Evolutionary conservation across 306 rosid genomes (phyloP), one percentile per base, ranked within the genome.

Genomic region (Abrus precatorius): DNA sequence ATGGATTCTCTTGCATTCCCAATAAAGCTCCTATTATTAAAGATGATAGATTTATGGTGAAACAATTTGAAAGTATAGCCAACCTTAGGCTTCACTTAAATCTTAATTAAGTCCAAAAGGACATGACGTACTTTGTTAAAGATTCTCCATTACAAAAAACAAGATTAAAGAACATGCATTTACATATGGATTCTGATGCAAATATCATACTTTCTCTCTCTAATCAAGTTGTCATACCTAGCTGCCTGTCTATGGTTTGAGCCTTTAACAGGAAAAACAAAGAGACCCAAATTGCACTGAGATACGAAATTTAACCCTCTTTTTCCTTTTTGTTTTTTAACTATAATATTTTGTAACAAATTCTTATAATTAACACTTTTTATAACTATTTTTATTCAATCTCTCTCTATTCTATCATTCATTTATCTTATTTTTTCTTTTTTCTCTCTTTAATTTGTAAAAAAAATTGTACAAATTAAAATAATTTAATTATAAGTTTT

Each of bases 151-250:
- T 82, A 75, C 44, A 9, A 28, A 28, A 67, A 80, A 83, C 45
- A 74, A 49, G 82, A 40, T 60, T 80, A 84, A 84, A 70, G 61
- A 80, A 66, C 60, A 71, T 66, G 85, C 80, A 80, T 78, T 84
- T 60, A 72, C 67, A 60, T 53, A 74, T 89, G 97, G 90, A 86
- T 87, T 89, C 92, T 84, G 92, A 92, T 90, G 88, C 93, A 84
- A 60, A 49, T 47, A 33, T 77, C 87, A 81, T 55, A 44, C 32
- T 81, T 72, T 78, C 57, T 74, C 81, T 80, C 77, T 80, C 75
- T 57, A 50, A 66, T 34, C 86, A 69, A 75, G 30, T 55, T 63
- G 76, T 69, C 78, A 41, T 56, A 64, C 71, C 77, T 75, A 76
- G 80, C 79, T 36, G 44, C 56, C 62, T 47, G 28, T 12, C 29